phyloP scores from a whole-genome alignment of 1,284 basidiomycete genomes.

The Puccinia hordei region DNA sequence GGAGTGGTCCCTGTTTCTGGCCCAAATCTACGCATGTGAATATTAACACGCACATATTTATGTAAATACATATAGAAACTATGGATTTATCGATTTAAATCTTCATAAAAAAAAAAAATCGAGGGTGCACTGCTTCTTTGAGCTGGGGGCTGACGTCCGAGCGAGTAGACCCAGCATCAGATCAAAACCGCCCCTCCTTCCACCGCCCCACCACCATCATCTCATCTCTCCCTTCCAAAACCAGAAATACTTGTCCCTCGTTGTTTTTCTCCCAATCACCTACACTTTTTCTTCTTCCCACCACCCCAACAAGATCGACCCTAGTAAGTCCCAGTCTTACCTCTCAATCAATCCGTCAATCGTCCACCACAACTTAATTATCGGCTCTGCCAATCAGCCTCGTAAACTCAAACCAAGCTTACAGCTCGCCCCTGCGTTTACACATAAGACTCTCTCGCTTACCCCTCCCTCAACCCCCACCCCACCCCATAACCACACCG shows the following conservation, averaged over 20 bases:
- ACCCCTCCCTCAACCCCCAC: background rate
- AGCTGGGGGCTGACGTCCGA: background rate
- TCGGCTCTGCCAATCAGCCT: too few species aligned
- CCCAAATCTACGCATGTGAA: background rate
- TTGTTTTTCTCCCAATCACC: background rate
- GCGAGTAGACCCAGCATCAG: background rate
- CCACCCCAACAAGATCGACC: background rate
- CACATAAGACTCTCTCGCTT: background rate
- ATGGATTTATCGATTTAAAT: too few species aligned
- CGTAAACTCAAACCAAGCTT: too few species aligned
- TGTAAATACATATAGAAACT: too few species aligned
- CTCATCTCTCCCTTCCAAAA: background rate
- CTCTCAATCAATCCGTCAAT: background rate
- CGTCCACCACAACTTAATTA: background rate
- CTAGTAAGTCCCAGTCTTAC: background rate
- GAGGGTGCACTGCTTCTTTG: too few species aligned
- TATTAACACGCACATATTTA: too few species aligned
- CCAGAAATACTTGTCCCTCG: slow-evolving; percentile 16
- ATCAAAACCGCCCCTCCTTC: background rate
- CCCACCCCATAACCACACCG: background rate
- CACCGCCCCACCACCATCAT: background rate
- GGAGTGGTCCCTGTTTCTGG: background rate
- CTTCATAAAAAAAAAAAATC: too few species aligned
- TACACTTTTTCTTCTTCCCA: background rate
- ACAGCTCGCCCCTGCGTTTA: too few species aligned